These are phyloP conservation scores for Paxillus involutus DNA, from an alignment of 768 basidiomycete species.

Conservation along the genomic window DNA sequence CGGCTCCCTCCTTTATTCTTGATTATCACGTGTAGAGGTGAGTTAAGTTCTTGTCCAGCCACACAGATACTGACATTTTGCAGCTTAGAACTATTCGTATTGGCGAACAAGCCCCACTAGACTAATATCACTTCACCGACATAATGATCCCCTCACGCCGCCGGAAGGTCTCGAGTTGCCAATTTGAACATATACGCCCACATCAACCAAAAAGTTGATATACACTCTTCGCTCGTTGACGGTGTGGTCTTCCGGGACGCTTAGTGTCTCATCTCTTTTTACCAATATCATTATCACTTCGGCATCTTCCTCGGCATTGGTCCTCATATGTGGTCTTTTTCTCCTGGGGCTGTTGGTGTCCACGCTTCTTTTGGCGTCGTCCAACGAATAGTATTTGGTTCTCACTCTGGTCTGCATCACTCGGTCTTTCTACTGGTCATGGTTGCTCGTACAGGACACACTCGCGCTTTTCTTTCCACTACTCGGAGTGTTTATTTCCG, in stretches of 20 bases:
- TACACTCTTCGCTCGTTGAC: constrained; percentile 6
- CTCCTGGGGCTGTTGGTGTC: constrained; percentile 33
- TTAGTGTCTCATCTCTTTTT: constrained; percentile 24
- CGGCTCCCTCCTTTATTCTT: constrained; percentile 35
- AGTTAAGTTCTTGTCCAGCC: constrained; percentile 1
- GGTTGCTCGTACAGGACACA: constrained; percentile 40
- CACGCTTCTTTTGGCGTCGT: constrained; percentile 22
- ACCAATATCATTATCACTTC: constrained; percentile 44
- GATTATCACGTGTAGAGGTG: constrained; percentile 39
- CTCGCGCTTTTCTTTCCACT: constrained; percentile 15
- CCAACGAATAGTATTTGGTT: constrained; percentile 29
- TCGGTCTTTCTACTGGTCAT: constrained; percentile 33
- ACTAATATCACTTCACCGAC: constrained; percentile 35
- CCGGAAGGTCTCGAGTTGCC: constrained; percentile 29
- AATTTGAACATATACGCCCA: constrained; percentile 19
- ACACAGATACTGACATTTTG: not conserved
- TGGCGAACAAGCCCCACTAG: constrained; percentile 34
- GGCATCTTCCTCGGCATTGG: constrained; percentile 35
- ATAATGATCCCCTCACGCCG: constrained; percentile 24
- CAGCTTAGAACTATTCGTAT: constrained; percentile 39
- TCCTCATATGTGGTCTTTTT: constrained; percentile 26
- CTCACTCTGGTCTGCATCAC: constrained; percentile 28
- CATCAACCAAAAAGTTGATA: constrained; percentile 6
- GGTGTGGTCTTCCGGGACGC: constrained; percentile 19
- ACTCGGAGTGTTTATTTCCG: constrained; percentile 27